phyloP scores from a whole-genome alignment of 2,329 filamentous ascomycete species.

The Colletotrichum sidae region DNA sequence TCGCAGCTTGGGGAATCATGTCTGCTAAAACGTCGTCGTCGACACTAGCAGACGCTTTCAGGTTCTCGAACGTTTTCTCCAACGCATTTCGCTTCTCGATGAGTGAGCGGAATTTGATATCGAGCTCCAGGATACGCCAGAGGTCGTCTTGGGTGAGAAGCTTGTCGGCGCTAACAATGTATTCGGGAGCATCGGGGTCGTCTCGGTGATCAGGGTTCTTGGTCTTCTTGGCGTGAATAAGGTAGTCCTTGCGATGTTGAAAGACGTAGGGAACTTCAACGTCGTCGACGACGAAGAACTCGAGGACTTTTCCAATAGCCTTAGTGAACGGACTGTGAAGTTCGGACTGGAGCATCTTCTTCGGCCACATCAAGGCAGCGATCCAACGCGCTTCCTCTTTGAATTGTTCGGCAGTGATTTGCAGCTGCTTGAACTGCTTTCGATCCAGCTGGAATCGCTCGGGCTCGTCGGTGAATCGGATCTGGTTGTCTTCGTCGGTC shows the following conservation, averaged over 20 bases:
- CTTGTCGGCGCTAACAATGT: slow-evolving; percentile 83
- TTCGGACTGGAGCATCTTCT: slow-evolving; percentile 80
- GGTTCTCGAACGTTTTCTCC: slow-evolving; percentile 80
- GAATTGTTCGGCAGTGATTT: slow-evolving; percentile 85
- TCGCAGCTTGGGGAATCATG: slow-evolving; percentile 82
- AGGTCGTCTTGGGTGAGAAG: slow-evolving; percentile 92
- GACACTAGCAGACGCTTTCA: slow-evolving; percentile 71
- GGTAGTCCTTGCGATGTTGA: slow-evolving; percentile 96
- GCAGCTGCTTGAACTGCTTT: slow-evolving; percentile 85
- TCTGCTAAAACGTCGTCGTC: slow-evolving; percentile 83
- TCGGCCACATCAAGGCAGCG: slow-evolving; percentile 87
- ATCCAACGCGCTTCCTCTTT: slow-evolving; percentile 95
- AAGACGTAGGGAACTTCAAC: slow-evolving; percentile 98
- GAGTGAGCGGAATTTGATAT: slow-evolving; percentile 93
- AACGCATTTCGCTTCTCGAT: slow-evolving; percentile 92
- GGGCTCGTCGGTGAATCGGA: slow-evolving; percentile 88
- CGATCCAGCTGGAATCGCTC: slow-evolving; percentile 95
- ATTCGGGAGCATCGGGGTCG: slow-evolving; percentile 78
- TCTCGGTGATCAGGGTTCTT: slow-evolving; percentile 69
- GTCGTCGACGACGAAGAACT: slow-evolving; percentile 94
- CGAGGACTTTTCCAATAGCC: slow-evolving; percentile 89
- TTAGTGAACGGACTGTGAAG: slow-evolving; percentile 86
- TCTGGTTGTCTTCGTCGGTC: slow-evolving; percentile 93
- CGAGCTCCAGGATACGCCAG: slow-evolving; percentile 94
- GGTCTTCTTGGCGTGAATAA: slow-evolving; percentile 87